These are phyloP conservation scores for Filobasidium uniguttulatum DNA, from an alignment of 1,284 basidiomycete genomes.

Conservation along the genomic window DNA sequence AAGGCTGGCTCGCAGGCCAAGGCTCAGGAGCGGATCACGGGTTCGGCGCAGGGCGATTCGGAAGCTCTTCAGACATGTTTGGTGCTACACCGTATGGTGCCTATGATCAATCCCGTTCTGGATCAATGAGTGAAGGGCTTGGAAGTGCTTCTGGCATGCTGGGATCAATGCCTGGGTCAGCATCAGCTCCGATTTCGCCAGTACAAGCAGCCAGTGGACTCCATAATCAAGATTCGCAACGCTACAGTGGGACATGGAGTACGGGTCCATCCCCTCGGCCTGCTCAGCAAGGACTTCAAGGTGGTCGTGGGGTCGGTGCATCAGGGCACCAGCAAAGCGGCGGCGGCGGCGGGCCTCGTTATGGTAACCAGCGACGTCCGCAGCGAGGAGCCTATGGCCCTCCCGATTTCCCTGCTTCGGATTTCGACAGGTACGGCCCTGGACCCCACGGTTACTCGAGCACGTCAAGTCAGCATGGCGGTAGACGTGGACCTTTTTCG, in stretches of 20 bases:
- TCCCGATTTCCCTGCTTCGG: conserved; percentile 2
- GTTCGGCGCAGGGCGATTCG: neutral
- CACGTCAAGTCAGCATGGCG: neutral
- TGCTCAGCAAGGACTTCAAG: conserved; percentile 16
- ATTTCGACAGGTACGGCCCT: neutral
- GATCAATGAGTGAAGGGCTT: conserved; percentile 13
- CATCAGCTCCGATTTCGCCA: conserved; percentile 34
- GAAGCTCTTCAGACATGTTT: neutral
- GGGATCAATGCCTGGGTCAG: conserved; percentile 24
- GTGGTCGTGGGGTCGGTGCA: too few relatives aligned
- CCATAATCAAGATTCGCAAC: conserved; percentile 22
- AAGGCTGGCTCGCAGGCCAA: conserved; percentile 32
- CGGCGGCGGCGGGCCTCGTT: conserved; percentile 12
- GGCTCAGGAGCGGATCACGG: conserved; percentile 23
- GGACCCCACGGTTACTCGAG: conserved; percentile 3
- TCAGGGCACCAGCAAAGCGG: conserved; percentile 18
- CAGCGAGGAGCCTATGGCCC: conserved; percentile 7
- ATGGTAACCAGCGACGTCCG: conserved; percentile 10
- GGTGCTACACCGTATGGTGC: neutral
- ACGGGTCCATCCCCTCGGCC: conserved; percentile 22
- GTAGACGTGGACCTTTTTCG: conserved; percentile 11
- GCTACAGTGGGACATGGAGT: conserved; percentile 16
- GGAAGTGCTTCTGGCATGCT: conserved; percentile 1
- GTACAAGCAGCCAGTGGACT: conserved; percentile 32
- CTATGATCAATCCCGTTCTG: neutral